phyloP scores from a whole-genome alignment of 2,329 filamentous ascomycete genomes.

The Dactylellina drechsleri region DNA sequence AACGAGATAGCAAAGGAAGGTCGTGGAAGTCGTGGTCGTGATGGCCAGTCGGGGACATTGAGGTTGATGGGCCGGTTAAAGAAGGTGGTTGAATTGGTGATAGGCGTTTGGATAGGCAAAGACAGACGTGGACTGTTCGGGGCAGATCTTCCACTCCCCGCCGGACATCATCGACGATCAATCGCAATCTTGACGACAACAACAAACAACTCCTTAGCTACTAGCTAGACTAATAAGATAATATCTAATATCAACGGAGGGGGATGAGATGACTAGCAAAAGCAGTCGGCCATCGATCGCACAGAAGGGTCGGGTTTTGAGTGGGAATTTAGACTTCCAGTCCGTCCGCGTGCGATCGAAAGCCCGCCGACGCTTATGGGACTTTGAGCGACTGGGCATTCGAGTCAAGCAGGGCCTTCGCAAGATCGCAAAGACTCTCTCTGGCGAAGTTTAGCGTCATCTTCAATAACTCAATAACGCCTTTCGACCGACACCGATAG shows the following conservation, averaged over 20 bases:
- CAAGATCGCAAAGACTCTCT: background rate
- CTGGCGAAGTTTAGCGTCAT: too few species aligned
- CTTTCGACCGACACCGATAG: too few species aligned
- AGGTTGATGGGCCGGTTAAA: constrained; percentile 8
- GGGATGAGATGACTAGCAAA: too few species aligned
- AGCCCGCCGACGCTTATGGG: constrained; percentile 35
- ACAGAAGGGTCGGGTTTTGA: constrained; percentile 1
- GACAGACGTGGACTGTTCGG: background rate
- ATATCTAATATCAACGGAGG: background rate
- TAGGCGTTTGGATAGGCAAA: background rate
- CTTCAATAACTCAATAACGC: too few species aligned
- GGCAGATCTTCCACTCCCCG: constrained; percentile 7
- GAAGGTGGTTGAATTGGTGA: constrained; percentile 3
- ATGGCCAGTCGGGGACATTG: constrained; percentile 2
- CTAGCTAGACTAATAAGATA: too few species aligned
- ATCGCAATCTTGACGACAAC: background rate
- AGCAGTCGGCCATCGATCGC: too few species aligned
- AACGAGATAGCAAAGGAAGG: background rate
- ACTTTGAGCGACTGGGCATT: constrained; percentile 26
- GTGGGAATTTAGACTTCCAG: constrained; percentile 16
- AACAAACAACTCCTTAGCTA: background rate
- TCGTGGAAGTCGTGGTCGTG: background rate
- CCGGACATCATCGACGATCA: background rate
- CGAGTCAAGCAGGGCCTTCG: constrained; percentile 8
- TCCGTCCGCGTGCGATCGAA: constrained; percentile 29